phyloP scores from a whole-genome alignment of 495 filamentous ascomycete species.

The Tuber microsphaerosporum region DNA sequence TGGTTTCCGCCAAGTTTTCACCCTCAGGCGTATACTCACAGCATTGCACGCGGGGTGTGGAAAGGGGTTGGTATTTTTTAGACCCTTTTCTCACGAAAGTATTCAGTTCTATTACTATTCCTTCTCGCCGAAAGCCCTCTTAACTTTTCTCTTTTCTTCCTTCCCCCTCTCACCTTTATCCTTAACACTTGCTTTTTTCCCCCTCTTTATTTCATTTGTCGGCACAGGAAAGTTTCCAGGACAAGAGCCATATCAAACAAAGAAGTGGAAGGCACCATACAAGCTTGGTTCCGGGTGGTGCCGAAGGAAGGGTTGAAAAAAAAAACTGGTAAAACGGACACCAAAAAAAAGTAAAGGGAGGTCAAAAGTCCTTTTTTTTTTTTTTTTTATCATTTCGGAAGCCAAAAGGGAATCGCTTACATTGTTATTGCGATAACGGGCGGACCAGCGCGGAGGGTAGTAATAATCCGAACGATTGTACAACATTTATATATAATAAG shows the following conservation, averaged over 20 bases:
- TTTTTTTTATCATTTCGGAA: conserved; percentile 6
- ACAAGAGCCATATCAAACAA: background rate
- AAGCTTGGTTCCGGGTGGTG: background rate
- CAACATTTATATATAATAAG: conserved; percentile 4
- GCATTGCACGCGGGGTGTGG: conserved; percentile 6
- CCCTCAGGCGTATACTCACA: conserved; percentile 12
- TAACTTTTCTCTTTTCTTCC: background rate
- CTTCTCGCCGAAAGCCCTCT: background rate
- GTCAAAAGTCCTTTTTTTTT: conserved; percentile 2
- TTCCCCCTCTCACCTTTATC: conserved; percentile 11
- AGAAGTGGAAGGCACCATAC: background rate
- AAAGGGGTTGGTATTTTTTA: conserved; percentile 17
- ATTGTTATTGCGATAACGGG: background rate
- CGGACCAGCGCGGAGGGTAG: background rate
- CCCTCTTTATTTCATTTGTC: background rate
- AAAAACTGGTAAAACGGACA: background rate
- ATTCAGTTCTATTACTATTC: conserved; percentile 2
- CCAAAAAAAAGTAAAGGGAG: background rate
- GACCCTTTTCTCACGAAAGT: conserved; percentile 5
- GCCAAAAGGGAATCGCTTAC: conserved; percentile 6
- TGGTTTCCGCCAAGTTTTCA: conserved; percentile 9
- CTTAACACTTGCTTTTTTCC: background rate
- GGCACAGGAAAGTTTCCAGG: background rate
- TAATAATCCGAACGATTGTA: background rate
- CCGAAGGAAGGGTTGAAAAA: background rate